phyloP scores from a whole-genome alignment of 306 rosid species.

The Mimosa pudica region DNA sequence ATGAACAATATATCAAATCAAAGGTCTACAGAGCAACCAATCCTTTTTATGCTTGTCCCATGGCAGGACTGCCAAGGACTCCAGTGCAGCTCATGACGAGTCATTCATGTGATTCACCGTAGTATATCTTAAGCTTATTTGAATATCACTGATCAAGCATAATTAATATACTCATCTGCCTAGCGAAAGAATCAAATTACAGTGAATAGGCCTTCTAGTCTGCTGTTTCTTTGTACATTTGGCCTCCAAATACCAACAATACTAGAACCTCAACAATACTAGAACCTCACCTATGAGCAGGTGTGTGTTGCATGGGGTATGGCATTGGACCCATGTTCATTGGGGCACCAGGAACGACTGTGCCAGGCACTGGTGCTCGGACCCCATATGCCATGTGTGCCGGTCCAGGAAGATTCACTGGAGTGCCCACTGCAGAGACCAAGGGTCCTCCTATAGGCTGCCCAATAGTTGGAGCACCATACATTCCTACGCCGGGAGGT shows the following conservation, averaged over 20 bases:
- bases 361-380: slow-evolving; percentile 66
- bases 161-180: slow-evolving; percentile 38
- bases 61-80: slow-evolving; percentile 39
- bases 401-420: slow-evolving; percentile 67
- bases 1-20: slow-evolving; percentile 27
- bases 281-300: slow-evolving; percentile 67
- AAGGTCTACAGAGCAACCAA: slow-evolving; percentile 34
- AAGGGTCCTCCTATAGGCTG: slow-evolving; percentile 91
- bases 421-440: slow-evolving; percentile 90
- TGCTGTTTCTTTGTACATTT: slow-evolving; percentile 54
- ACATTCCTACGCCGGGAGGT: slow-evolving; percentile 66
- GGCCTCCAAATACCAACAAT: slow-evolving; percentile 33
- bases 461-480: slow-evolving; percentile 76
- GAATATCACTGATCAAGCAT: slow-evolving; percentile 33
- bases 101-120: slow-evolving; percentile 37
- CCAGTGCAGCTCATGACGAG: slow-evolving; percentile 32
- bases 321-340: slow-evolving; percentile 73
- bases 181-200: slow-evolving; percentile 44
- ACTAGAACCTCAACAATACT: slow-evolving; percentile 33
- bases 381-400: slow-evolving; percentile 82
- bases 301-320: slow-evolving; percentile 71
- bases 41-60: slow-evolving; percentile 37
- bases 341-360: slow-evolving; percentile 77
- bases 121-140: slow-evolving; percentile 42
- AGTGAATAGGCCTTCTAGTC: slow-evolving; percentile 49